Evolutionary conservation across 2,329 filamentous ascomycete genomes (phyloP).

Genomic region (Pseudogymnoascus verrucosus): DNA sequence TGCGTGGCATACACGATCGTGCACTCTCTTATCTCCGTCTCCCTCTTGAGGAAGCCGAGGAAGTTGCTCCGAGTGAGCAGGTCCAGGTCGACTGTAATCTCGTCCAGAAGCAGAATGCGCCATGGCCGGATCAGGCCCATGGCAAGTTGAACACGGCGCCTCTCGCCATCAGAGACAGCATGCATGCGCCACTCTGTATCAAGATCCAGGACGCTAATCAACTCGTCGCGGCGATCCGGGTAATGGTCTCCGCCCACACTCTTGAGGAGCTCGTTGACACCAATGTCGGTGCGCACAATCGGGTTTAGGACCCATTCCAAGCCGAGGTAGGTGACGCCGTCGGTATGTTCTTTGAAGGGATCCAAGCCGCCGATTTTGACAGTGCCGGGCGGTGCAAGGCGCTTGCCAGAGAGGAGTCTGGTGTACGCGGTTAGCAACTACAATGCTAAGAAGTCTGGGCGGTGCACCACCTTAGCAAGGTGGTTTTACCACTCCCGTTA

Average conservation of each 20-base stretch:
- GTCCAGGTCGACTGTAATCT: conserved; percentile 95
- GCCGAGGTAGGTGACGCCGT: conserved; percentile 94
- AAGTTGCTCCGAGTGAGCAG: conserved; percentile 79
- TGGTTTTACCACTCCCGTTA: conserved; percentile 96
- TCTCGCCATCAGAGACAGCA: conserved; percentile 86
- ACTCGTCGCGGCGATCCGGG: conserved; percentile 73
- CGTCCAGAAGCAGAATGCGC: conserved; percentile 84
- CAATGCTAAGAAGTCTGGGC: conserved; percentile 28
- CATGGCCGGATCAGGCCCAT: conserved; percentile 93
- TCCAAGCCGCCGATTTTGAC: conserved; percentile 77
- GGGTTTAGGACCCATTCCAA: conserved; percentile 97
- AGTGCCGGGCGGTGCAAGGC: conserved; percentile 68
- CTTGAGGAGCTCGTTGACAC: conserved; percentile 74
- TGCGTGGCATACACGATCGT: conserved; percentile 98
- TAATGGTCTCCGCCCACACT: conserved; percentile 83
- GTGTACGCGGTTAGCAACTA: background rate
- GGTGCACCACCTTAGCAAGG: conserved; percentile 54
- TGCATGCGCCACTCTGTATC: conserved; percentile 93
- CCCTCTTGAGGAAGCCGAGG: conserved; percentile 72
- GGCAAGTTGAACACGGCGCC: conserved; percentile 83
- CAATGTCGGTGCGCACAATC: conserved; percentile 91
- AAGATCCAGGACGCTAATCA: conserved; percentile 83
- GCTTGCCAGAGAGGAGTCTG: conserved; percentile 80
- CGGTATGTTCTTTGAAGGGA: conserved; percentile 81
- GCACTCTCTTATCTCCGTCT: conserved; percentile 74